Conservation (phyloP, 805 yeast species). For the Wickerhamiella slavikovae region DNA sequence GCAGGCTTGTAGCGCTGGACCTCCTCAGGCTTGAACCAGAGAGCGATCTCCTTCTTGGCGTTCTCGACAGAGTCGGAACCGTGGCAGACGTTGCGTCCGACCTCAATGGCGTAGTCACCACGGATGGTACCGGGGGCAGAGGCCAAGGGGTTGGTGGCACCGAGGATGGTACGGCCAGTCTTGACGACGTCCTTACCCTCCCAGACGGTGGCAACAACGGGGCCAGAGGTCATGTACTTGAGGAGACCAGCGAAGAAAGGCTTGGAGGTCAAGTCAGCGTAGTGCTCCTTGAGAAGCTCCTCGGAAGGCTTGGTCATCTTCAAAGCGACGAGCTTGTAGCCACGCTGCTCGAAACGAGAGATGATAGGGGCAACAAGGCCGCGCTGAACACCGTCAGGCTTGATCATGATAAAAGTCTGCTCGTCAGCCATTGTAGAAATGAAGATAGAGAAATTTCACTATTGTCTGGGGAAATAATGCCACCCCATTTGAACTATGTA, state of each 20-base stretch:
- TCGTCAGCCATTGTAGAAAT: constrained; percentile 11
- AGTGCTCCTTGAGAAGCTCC: constrained; percentile 75
- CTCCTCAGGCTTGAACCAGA: constrained; percentile 98
- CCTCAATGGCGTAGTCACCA: constrained; percentile 96
- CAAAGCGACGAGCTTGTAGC: constrained; percentile 91
- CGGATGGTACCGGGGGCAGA: constrained; percentile 99
- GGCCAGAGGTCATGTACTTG: constrained; percentile 95
- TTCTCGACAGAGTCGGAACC: constrained; percentile 98
- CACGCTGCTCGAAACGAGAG: constrained; percentile 89
- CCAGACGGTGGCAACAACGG: constrained; percentile 98
- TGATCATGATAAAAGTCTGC: constrained; percentile 16
- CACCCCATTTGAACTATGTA: too few species aligned
- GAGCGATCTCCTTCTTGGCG: constrained; percentile 84
- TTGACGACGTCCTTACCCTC: constrained; percentile 99
- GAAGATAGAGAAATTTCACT: not conserved
- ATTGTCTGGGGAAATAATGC: not conserved
- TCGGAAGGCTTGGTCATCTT: constrained; percentile 81
- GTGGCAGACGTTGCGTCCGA: constrained; percentile 97
- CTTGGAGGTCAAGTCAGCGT: constrained; percentile 84
- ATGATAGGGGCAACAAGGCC: constrained; percentile 81
- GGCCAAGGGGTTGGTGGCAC: constrained; percentile 96
- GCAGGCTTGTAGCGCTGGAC: constrained; percentile 80
- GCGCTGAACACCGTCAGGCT: constrained; percentile 99
- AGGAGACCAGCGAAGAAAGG: constrained; percentile 96
- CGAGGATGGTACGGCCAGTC: constrained; percentile 93